Base-by-base conservation (phyloP, 2,329 filamentous ascomycete genomes). In the Colletotrichum sp. region DNA sequence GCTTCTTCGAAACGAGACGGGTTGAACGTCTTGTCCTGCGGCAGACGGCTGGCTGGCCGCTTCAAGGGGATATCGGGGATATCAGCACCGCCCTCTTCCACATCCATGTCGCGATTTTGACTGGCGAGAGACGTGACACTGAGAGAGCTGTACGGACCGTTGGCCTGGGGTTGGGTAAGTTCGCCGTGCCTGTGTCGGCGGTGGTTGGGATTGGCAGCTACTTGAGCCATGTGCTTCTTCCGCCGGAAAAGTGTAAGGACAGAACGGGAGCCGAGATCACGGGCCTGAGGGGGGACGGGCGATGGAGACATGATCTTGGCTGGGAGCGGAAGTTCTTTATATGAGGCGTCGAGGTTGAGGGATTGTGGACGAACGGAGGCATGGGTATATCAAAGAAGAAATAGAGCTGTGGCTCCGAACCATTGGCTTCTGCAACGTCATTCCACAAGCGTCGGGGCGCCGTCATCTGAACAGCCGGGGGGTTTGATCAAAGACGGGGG, bases 51-150 rank as follows among this genome's bases (percentile, higher is more conserved):
- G 34, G 15, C 26, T 28, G 66, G 75, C 28, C 75, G 78, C 64
- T 76, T 79, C 28, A 76, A 48, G 8, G 80, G 79, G 24, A 81
- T 78, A n/a, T 81, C 80, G 15, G 77, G 73, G n/a, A 80, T 78
- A 10, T 77, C 77, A 8, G 74, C 77, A 32, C 71, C 77, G 5
- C 74, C 77, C 13, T 78, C 77, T 16, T 67, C 71, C 16, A 36
- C n/a, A 18, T 74, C 70, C 30, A 71, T 68, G 32, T 48, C 48
- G 44, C 24, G 63, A 13, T 65, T 36, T 32, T 75, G 66, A 8
- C 36, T 30, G 13, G 24, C 32, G 39, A 62, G 44, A 26, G 52
- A 76, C 9, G 52, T 71, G 7, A 75, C 32, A 64, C 66, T 76
- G 6, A 76, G 24, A 36, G 66, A 71, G 28, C 48, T 64, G 13